Conservation (phyloP, 371 early-diverging fungal genomes). For the Mucor piriformis region DNA sequence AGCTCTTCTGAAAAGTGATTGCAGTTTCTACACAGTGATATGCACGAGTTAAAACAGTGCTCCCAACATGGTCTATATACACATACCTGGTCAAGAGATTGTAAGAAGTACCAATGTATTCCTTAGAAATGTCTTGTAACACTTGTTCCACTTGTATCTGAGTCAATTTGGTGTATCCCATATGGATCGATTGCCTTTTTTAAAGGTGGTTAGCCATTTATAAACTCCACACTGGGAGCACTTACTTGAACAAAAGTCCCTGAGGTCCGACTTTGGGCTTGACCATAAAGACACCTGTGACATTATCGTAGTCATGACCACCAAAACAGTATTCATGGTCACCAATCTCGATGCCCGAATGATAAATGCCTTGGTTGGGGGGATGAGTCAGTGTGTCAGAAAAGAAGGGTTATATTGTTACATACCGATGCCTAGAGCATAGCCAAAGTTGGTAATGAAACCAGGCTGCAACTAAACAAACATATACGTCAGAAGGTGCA, state of each 20-base stretch:
- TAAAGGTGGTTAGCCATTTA: not conserved
- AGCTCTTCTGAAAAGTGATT: slow-evolving; percentile 69
- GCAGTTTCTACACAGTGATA: slow-evolving; percentile 52
- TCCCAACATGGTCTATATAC: not conserved
- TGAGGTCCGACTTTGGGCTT: slow-evolving; percentile 62
- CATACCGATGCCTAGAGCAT: slow-evolving; percentile 61
- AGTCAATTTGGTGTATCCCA: slow-evolving; percentile 55
- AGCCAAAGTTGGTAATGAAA: slow-evolving; percentile 56
- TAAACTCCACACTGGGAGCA: not conserved
- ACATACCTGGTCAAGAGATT: slow-evolving; percentile 61
- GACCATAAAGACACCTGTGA: slow-evolving; percentile 67
- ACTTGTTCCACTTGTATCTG: slow-evolving; percentile 52
- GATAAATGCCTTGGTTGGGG: slow-evolving; percentile 56
- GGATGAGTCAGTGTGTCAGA: not conserved
- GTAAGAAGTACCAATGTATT: slow-evolving; percentile 61
- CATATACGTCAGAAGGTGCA: not conserved
- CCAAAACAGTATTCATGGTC: slow-evolving; percentile 70
- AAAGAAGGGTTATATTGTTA: not conserved
- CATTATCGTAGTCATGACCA: slow-evolving; percentile 61
- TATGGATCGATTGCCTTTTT: slow-evolving; percentile 58
- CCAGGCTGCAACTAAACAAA: slow-evolving; percentile 54
- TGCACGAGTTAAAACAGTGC: not conserved
- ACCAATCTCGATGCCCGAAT: slow-evolving; percentile 66
- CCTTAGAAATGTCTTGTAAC: slow-evolving; percentile 56
- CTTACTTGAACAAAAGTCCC: slow-evolving; percentile 63